These are phyloP conservation scores for Aurinia saxatilis DNA, from an alignment of 345 rosid species.

Conservation along the genomic window DNA sequence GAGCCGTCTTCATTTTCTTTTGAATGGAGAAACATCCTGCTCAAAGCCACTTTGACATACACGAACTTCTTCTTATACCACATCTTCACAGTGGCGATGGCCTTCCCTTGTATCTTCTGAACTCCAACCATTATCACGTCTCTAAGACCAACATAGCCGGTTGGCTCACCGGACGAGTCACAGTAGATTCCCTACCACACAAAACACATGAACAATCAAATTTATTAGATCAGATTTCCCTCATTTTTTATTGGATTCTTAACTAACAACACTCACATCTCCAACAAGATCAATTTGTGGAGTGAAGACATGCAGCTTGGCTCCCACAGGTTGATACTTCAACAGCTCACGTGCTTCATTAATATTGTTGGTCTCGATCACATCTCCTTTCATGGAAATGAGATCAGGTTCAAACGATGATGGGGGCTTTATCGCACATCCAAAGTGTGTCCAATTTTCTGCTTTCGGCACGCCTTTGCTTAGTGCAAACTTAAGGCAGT, in stretches of 20 bases:
- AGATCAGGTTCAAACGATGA: too few relatives aligned
- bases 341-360: neutral
- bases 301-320: constrained; percentile 17
- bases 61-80: constrained; percentile 3
- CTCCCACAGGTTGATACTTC: neutral
- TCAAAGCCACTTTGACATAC: neutral
- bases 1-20: neutral
- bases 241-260: neutral
- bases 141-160: constrained; percentile 16
- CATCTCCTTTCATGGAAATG: constrained; percentile 8
- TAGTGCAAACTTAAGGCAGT: neutral
- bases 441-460: neutral
- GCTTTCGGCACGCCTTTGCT: neutral
- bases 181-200: constrained; percentile 8
- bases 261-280: constrained; percentile 1
- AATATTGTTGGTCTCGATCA: neutral
- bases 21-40: neutral
- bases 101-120: neutral
- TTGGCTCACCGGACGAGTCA: neutral
- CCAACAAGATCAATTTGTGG: constrained; percentile 12
- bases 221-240: neutral
- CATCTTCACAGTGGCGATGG: neutral
- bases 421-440: constrained; percentile 2
- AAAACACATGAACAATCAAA: neutral
- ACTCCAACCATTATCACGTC: neutral